A percentile compares a stretch with the other conserved stretches of the same genome.
These are phyloP conservation scores for Malassezia furfur DNA, from an alignment of 1,284 basidiomycete genomes.

Conservation along the genomic window DNA sequence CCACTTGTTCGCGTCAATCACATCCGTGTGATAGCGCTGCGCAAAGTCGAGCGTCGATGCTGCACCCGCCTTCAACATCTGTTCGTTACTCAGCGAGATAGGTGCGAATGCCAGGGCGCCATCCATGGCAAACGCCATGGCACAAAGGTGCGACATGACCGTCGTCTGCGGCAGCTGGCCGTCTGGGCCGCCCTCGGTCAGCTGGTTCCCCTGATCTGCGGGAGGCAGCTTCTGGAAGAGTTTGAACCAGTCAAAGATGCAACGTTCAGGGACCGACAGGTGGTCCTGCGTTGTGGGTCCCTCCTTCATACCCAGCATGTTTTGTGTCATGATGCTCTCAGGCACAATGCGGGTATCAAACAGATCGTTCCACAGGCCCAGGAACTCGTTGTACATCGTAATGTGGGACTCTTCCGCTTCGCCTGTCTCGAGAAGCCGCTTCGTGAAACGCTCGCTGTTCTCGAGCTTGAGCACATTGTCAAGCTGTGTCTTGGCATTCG, in stretches of 20 bases:
- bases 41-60: constrained; percentile 36
- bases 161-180: constrained; percentile 10
- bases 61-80: constrained; percentile 22
- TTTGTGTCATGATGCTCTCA: constrained; percentile 9
- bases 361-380: constrained; percentile 6
- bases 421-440: constrained; percentile 18
- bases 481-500: constrained; percentile 18
- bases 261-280: constrained; percentile 9
- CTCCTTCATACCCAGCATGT: constrained; percentile 12
- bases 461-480: constrained; percentile 15
- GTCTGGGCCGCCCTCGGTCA: background rate
- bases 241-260: constrained; percentile 24
- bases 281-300: constrained; percentile 9
- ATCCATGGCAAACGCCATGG: constrained; percentile 29
- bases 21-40: constrained; percentile 30
- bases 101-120: constrained; percentile 36
- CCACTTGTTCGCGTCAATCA: constrained; percentile 24
- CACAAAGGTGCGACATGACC: constrained; percentile 14
- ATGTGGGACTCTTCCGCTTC: constrained; percentile 15
- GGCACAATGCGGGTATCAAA: constrained; percentile 9
- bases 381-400: background rate
- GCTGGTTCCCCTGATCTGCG: background rate
- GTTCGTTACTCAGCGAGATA: constrained; percentile 25
- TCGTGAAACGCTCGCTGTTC: constrained; percentile 13
- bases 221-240: constrained; percentile 7